Percentiles rank a stretch among this genome's conserved stretches.
Evolutionary conservation across 768 basidiomycete species (phyloP).

Genomic region (Hebeloma cylindrosporum): DNA sequence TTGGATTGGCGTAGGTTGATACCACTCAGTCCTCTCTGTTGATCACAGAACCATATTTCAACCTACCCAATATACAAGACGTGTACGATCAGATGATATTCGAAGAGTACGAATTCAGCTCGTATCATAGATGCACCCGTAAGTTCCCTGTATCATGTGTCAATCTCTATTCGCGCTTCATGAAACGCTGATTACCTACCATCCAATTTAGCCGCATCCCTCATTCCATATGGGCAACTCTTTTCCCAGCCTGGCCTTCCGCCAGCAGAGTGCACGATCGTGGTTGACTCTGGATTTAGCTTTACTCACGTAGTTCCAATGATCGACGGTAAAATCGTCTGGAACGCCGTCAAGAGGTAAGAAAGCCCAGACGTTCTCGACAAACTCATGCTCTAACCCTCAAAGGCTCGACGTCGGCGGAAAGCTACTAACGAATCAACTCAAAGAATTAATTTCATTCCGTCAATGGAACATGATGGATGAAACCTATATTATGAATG

Average conservation of each 20-base stretch:
- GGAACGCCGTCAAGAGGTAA: constrained; percentile 82
- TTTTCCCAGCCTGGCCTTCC: constrained; percentile 51
- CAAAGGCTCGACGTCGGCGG: constrained; percentile 90
- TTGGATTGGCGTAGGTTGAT: constrained; percentile 53
- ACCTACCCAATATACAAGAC: constrained; percentile 88
- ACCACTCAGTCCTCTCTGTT: constrained; percentile 72
- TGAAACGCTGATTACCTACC: constrained; percentile 10
- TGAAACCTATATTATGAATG: constrained; percentile 90
- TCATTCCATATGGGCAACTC: constrained; percentile 74
- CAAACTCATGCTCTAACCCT: constrained; percentile 10
- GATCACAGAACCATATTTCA: constrained; percentile 94
- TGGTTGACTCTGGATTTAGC: constrained; percentile 92
- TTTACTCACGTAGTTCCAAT: constrained; percentile 92
- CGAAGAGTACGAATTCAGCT: constrained; percentile 92
- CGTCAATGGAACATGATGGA: constrained; percentile 99
- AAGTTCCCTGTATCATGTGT: constrained; percentile 33
- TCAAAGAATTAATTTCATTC: constrained; percentile 91
- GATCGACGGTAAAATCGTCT: constrained; percentile 69
- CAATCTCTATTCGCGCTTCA: constrained; percentile 11
- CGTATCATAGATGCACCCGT: constrained; percentile 84
- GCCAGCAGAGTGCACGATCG: constrained; percentile 73
- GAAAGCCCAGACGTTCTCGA: constrained; percentile 1
- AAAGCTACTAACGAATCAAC: constrained; percentile 91
- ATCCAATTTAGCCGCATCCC: constrained; percentile 64
- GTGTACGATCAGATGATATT: constrained; percentile 95